These are phyloP conservation scores for Neurospora sp. DNA, from an alignment of 2,329 filamentous ascomycete species.

Conservation along the genomic window DNA sequence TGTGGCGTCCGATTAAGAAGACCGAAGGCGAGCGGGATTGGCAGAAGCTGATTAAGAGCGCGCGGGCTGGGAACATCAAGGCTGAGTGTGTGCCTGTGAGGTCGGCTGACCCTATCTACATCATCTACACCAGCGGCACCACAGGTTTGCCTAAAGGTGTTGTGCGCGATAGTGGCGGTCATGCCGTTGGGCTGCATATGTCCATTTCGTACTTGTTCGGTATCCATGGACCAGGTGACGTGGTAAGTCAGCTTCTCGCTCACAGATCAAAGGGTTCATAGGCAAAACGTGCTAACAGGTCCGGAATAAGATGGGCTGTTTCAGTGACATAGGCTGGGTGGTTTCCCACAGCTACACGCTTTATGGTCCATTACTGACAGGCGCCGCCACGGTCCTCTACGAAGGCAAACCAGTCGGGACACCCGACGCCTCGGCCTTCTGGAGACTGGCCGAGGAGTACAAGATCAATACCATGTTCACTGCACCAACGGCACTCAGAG, in stretches of 20 bases:
- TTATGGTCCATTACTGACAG: constrained; percentile 76
- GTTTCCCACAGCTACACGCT: constrained; percentile 73
- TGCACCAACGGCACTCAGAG: constrained; percentile 76
- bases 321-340: constrained; percentile 79
- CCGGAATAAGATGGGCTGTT: constrained; percentile 23
- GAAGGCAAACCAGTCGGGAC: constrained; percentile 93
- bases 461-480: constrained; percentile 78
- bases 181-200: constrained; percentile 75
- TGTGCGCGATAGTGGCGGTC: constrained; percentile 70
- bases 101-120: constrained; percentile 73
- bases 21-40: constrained; percentile 65
- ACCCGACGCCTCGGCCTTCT: constrained; percentile 78
- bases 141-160: constrained; percentile 79
- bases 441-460: constrained; percentile 78
- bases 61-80: constrained; percentile 53
- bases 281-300: background rate
- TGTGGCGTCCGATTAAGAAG: constrained; percentile 62
- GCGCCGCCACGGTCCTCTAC: constrained; percentile 78
- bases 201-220: constrained; percentile 77
- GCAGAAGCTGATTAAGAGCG: constrained; percentile 66
- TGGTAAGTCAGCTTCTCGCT: constrained; percentile 27
- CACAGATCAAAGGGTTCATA: background rate
- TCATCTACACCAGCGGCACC: constrained; percentile 81
- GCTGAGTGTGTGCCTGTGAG: constrained; percentile 69
- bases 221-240: constrained; percentile 73